phyloP scores from a whole-genome alignment of 352 stramenopile genomes.

The Phytophthora lateralis region DNA sequence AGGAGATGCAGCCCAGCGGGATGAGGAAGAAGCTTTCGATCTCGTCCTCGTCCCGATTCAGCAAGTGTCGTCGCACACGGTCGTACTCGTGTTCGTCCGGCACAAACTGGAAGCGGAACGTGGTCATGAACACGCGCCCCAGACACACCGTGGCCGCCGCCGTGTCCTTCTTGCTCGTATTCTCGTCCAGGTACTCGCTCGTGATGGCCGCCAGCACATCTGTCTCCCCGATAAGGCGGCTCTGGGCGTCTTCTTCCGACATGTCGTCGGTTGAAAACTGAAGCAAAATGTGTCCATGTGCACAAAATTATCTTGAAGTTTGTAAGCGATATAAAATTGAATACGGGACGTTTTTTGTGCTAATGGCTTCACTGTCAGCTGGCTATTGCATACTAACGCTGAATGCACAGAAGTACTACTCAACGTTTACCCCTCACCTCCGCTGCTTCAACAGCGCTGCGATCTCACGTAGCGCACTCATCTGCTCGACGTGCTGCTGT shows the following conservation, averaged over 20 bases:
- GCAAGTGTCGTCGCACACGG: conserved; percentile 53
- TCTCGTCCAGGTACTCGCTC: conserved; percentile 77
- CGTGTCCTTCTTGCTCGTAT: conserved; percentile 61
- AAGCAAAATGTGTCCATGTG: conserved; percentile 4
- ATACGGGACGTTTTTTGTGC: conserved; percentile 2
- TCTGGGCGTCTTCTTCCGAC: conserved; percentile 31
- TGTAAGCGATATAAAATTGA: conserved; percentile 1
- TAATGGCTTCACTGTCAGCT: too few species aligned
- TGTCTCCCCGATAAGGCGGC: conserved; percentile 70
- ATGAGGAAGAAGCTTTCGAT: conserved; percentile 82
- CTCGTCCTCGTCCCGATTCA: conserved; percentile 62
- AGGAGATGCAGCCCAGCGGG: conserved; percentile 70
- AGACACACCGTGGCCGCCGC: conserved; percentile 63
- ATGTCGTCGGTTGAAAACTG: conserved; percentile 12
- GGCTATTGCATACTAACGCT: too few species aligned
- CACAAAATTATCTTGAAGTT: conserved; percentile 1
- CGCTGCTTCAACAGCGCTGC: conserved; percentile 34
- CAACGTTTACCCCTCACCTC: conserved; percentile 8
- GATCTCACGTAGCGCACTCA: conserved; percentile 55
- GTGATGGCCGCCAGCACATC: conserved; percentile 78
- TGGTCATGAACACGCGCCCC: conserved; percentile 83
- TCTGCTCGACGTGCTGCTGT: conserved; percentile 64
- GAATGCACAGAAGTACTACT: conserved; percentile 1
- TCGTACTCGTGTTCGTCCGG: conserved; percentile 66
- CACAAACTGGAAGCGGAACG: conserved; percentile 85